Evolutionary conservation across 2,329 filamentous ascomycete species (phyloP), one percentile per base, ranked within the genome.

Genomic region (Samsoniella hepiali): DNA sequence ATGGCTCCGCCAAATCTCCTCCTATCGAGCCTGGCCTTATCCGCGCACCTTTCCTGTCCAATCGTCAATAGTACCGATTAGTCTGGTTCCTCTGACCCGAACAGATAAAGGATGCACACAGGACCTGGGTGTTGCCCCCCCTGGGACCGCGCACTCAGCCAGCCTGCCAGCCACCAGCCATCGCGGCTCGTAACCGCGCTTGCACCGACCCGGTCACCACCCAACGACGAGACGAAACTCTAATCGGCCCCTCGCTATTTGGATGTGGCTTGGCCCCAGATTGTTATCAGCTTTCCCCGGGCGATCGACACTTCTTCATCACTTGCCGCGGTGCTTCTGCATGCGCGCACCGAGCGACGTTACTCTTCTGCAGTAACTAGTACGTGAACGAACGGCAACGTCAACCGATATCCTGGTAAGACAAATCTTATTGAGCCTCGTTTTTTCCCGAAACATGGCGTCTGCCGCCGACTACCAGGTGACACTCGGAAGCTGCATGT

Each of bases 111-210:
- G 6, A 32, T 32, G 27, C 31, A 13, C 50, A 38, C 10, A 13
- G 10, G 22, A 22, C 22, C 22, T 22, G 22, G 22, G 22, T 22
- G 22, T 22, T 22, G 22, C 22, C 22, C 22, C 22, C 22, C 22
- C 22, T 22, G 22, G 56, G 44, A 58, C 56, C 56, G 56, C 56
- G 56, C 44, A 36, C 40, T 15, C 55, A 58, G 51, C 34, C 51
- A 29, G 29, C 29, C 55, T 45, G 55, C 55, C 55, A 58, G 17
- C 47, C 47, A 50, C 47, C 11, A 22, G 10, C 36, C 40, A 57
- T 38, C 56, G 56, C 56, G 56, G 56, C 56, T 58, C 56, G 29
- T 49, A 49, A 58, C 56, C 56, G 56, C 56, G 56, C 56, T 58
- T 22, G 22, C 22, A 22, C 22, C 22, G 22, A 22, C 22, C 22